Evolutionary conservation across 2,329 filamentous ascomycete genomes (phyloP).

Genomic region (Neofusicoccum umdonicola): DNA sequence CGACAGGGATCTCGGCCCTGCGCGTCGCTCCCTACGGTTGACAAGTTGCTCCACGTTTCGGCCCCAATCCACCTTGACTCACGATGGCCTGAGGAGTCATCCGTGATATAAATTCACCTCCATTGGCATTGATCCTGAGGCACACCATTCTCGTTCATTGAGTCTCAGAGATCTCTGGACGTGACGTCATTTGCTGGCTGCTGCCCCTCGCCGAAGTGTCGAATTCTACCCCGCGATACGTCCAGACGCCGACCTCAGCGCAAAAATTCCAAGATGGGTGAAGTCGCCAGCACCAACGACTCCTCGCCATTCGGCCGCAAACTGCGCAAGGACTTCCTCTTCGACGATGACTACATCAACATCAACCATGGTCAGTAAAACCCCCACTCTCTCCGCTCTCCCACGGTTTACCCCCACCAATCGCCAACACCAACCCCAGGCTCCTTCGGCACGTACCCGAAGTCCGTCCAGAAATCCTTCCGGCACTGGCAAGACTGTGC

Average conservation of each 20-base stretch:
- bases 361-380: conserved; percentile 69
- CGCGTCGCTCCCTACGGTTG: not conserved
- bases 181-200: no score
- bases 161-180: no score
- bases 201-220: no score
- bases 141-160: no score
- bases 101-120: not conserved
- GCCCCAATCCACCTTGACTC: not conserved
- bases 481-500: conserved; percentile 63
- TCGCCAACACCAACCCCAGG: conserved; percentile 41
- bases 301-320: conserved; percentile 49
- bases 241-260: no score
- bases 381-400: not conserved
- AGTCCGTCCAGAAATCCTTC: conserved; percentile 57
- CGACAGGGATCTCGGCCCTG: no score
- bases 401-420: not conserved
- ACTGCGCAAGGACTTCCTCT: conserved; percentile 65
- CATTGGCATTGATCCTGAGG: not conserved
- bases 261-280: not conserved
- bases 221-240: no score
- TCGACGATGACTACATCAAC: conserved; percentile 66
- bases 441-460: conserved; percentile 77
- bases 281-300: conserved; percentile 19
- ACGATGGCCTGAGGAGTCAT: no score
- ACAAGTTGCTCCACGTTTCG: not conserved